Evolutionary conservation across 2,329 filamentous ascomycete species (phyloP).

Genomic region (Fusarium marasasianum): DNA sequence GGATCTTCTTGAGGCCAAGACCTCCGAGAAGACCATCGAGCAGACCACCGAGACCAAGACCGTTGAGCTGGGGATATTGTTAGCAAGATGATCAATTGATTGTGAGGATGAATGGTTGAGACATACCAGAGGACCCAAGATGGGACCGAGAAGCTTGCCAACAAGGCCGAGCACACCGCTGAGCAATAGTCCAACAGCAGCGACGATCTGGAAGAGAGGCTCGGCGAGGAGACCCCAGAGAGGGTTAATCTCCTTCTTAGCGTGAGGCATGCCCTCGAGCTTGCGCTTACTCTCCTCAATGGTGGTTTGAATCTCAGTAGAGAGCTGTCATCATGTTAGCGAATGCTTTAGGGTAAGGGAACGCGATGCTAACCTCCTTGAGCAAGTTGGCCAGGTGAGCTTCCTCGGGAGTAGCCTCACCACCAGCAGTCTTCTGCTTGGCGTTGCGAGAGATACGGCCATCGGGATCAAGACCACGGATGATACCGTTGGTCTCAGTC

Average conservation of each 20-base stretch:
- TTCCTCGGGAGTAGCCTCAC: slow-evolving; percentile 76
- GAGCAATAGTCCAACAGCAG: slow-evolving; percentile 84
- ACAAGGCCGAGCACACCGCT: slow-evolving; percentile 86
- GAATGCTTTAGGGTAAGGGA: not conserved
- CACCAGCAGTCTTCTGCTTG: slow-evolving; percentile 79
- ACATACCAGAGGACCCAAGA: slow-evolving; percentile 29
- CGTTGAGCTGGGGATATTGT: slow-evolving; percentile 63
- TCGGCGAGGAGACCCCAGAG: slow-evolving; percentile 85
- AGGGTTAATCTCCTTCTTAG: slow-evolving; percentile 93
- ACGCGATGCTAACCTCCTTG: slow-evolving; percentile 68
- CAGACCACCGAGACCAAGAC: slow-evolving; percentile 82
- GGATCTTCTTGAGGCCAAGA: slow-evolving; percentile 78
- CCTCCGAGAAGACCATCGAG: slow-evolving; percentile 82
- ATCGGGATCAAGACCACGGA: slow-evolving; percentile 89
- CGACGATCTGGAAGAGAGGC: slow-evolving; percentile 91
- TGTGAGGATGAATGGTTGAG: not conserved
- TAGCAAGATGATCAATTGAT: slow-evolving; percentile 18
- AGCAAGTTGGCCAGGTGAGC: slow-evolving; percentile 84
- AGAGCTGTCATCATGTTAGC: slow-evolving; percentile 61
- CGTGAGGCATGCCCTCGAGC: slow-evolving; percentile 90
- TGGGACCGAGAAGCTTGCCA: slow-evolving; percentile 69
- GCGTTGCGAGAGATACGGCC: slow-evolving; percentile 85
- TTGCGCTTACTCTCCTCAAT: slow-evolving; percentile 91
- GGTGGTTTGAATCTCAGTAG: slow-evolving; percentile 79
- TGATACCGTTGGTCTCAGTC: slow-evolving; percentile 84